Evolutionary conservation across 2,329 filamentous ascomycete species (phyloP).

Genomic region (Cylindrodendrum hubeiense): DNA sequence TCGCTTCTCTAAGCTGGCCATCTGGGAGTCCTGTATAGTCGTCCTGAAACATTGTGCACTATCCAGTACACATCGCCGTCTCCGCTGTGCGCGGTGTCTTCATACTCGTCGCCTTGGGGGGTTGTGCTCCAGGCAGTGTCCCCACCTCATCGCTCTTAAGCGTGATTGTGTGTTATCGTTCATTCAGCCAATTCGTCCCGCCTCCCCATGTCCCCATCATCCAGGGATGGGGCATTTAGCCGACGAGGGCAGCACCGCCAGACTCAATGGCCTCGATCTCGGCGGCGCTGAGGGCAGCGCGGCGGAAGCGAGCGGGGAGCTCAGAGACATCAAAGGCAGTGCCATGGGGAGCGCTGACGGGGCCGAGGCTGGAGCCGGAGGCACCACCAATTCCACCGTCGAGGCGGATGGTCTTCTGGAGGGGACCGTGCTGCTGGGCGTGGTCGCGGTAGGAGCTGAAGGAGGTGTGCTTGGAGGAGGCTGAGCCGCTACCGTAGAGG

Average conservation of each 20-base stretch:
- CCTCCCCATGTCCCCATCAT: constrained; percentile 39
- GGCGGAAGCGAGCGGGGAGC: constrained; percentile 86
- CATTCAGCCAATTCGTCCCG: constrained; percentile 33
- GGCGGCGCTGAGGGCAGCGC: constrained; percentile 77
- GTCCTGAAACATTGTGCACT: constrained; percentile 20
- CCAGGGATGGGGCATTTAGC: constrained; percentile 49
- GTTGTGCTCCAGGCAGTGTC: constrained; percentile 34
- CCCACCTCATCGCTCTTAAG: constrained; percentile 30
- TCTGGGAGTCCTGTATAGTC: constrained; percentile 24
- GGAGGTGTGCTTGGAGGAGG: constrained; percentile 63
- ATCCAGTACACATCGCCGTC: constrained; percentile 21
- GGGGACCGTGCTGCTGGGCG: constrained; percentile 82
- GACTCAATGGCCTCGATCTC: constrained; percentile 98
- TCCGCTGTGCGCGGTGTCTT: constrained; percentile 33
- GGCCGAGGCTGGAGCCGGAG: constrained; percentile 78
- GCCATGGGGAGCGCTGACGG: constrained; percentile 77
- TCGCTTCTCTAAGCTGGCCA: constrained; percentile 5
- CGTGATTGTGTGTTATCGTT: constrained; percentile 35
- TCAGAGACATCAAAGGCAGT: constrained; percentile 91
- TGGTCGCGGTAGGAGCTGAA: constrained; percentile 85
- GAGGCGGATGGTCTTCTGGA: constrained; percentile 68
- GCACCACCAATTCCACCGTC: constrained; percentile 67
- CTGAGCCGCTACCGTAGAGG: constrained; percentile 47
- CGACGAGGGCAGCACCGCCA: constrained; percentile 78
- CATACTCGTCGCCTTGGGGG: constrained; percentile 33